A percentile compares a stretch with the other conserved stretches of the same genome.
Conservation (phyloP, 768 basidiomycete genomes). For the Tulasnella sp. region DNA sequence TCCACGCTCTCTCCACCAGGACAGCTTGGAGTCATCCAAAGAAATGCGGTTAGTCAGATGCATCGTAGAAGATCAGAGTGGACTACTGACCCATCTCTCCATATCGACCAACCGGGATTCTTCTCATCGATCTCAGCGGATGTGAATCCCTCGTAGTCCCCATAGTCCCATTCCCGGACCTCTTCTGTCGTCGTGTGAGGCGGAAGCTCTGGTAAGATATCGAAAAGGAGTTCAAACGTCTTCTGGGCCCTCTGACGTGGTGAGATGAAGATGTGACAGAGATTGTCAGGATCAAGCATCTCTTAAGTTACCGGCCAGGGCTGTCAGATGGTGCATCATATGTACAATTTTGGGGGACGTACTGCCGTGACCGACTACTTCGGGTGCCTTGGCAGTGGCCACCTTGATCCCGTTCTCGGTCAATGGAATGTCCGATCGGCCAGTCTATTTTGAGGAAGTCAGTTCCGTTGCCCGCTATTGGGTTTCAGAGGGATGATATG, state of each 20-base stretch:
- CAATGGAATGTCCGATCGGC: conserved; percentile 76
- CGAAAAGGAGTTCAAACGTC: conserved; percentile 77
- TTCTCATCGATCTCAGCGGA: conserved; percentile 64
- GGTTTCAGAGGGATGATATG: not conserved
- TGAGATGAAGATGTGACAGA: conserved; percentile 68
- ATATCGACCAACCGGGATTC: conserved; percentile 62
- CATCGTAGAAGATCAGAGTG: conserved; percentile 11
- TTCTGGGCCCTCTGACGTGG: conserved; percentile 77
- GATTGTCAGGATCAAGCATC: conserved; percentile 65
- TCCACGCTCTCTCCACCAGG: conserved; percentile 77
- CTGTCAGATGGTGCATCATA: not conserved
- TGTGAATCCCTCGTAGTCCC: conserved; percentile 76
- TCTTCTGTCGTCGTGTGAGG: conserved; percentile 51
- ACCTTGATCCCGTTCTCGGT: conserved; percentile 64
- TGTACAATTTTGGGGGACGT: conserved; percentile 26
- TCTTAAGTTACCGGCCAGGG: conserved; percentile 31
- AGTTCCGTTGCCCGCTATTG: too few species aligned
- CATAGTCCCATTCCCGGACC: conserved; percentile 71
- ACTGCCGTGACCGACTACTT: conserved; percentile 71
- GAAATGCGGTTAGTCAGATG: conserved; percentile 16
- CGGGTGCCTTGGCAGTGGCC: conserved; percentile 48
- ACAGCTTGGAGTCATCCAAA: conserved; percentile 38
- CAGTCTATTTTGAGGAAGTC: conserved; percentile 76
- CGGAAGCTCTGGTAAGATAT: conserved; percentile 35
- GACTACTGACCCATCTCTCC: conserved; percentile 59